phyloP scores from a whole-genome alignment of 192 early-diverging fungal genomes.

The Dimargaris xerosporica region DNA sequence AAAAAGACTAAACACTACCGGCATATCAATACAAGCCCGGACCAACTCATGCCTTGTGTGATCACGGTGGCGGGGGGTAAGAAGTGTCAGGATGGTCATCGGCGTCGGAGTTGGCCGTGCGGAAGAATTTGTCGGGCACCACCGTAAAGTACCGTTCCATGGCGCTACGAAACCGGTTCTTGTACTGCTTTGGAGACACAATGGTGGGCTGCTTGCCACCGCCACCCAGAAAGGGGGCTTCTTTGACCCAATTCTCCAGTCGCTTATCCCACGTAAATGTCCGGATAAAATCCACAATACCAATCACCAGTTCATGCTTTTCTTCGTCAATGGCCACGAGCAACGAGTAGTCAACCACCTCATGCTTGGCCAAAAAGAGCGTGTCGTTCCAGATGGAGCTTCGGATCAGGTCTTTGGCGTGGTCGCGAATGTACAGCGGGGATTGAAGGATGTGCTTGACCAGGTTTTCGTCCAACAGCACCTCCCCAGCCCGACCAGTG shows the following conservation, averaged over 20 bases:
- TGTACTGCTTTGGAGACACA: constrained; percentile 86
- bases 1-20: too few relatives aligned
- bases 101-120: background rate
- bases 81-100: too few relatives aligned
- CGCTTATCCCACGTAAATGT: constrained; percentile 99
- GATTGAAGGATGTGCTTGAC: constrained; percentile 57
- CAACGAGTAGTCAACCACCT: constrained; percentile 97
- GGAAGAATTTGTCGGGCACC: constrained; percentile 53
- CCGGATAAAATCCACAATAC: constrained; percentile 96
- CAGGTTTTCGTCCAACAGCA: constrained; percentile 87
- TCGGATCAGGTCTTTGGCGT: constrained; percentile 71
- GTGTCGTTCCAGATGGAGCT: constrained; percentile 89
- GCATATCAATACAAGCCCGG: too few relatives aligned
- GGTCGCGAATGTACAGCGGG: constrained; percentile 81
- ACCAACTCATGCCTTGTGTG: too few relatives aligned
- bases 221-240: constrained; percentile 79
- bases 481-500: constrained; percentile 69
- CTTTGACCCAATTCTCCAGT: constrained; percentile 96
- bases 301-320: constrained; percentile 79
- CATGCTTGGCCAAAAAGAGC: constrained; percentile 77
- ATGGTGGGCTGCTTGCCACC: constrained; percentile 89
- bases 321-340: constrained; percentile 86
- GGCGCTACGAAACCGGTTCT: constrained; percentile 79
- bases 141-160: constrained; percentile 89
- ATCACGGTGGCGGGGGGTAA: too few relatives aligned